Evolutionary conservation across 2,329 filamentous ascomycete species (phyloP), one percentile per base, ranked within the genome.

Genomic region (Sphaerulina vaccinii): DNA sequence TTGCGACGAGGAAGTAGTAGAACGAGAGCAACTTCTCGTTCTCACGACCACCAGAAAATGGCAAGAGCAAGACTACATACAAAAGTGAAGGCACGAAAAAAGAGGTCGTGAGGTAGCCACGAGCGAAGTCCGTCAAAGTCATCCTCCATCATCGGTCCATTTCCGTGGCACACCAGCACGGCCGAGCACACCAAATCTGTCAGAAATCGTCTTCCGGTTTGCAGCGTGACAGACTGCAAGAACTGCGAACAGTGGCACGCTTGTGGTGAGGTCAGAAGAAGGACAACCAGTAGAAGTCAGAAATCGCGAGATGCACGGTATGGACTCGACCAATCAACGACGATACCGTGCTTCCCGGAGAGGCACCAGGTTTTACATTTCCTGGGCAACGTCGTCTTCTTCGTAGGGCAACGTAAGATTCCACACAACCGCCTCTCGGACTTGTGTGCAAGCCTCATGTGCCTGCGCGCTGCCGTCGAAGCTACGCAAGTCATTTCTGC

Each of bases 401-500:
- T n/a, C n/a, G n/a, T n/a, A n/a, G n/a, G n/a, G n/a, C n/a, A n/a
- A n/a, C n/a, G n/a, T n/a, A n/a, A n/a, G n/a, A n/a, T n/a, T n/a
- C n/a, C n/a, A n/a, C n/a, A n/a, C n/a, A n/a, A n/a, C n/a, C n/a
- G n/a, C n/a, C n/a, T n/a, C n/a, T n/a, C n/a, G n/a, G n/a, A n/a
- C n/a, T n/a, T n/a, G 27, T 36, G 47, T 50, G 22, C 40, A 18
- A 16, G 37, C 44, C 16, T 47, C 10, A 23, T 29, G 51, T 54
- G 37, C 44, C 46, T 45, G 40, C 40, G 33, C 49, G 51, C 36
- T 49, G 41, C 49, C 46, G 49, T 36, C 27, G 50, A 51, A 50
- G 50, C 47, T 42, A 56, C 54, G 54, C 54, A 56, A 47, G 54
- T 56, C 50, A 56, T 54, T 51, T 40, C n/a, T 52, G 53, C 46